phyloP scores from a whole-genome alignment of 441 rosid species.

The Bruguiera hainesii region DNA sequence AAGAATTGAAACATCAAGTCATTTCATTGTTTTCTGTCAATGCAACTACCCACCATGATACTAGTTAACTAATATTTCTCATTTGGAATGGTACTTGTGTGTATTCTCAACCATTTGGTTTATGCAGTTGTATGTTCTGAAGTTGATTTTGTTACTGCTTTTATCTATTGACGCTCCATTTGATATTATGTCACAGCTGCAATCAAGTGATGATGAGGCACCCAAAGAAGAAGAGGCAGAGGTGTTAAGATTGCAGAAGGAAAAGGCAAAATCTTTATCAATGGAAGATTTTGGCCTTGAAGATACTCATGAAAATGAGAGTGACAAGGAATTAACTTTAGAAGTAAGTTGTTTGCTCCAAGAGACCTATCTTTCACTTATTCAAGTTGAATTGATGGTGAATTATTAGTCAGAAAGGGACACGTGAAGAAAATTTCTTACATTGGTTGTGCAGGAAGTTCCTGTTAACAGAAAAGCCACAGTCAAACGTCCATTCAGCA shows the following conservation, averaged over 20 bases:
- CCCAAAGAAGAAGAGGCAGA: slow-evolving; percentile 63
- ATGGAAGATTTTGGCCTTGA: slow-evolving; percentile 75
- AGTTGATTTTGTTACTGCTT: not conserved
- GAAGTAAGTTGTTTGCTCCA: slow-evolving; percentile 38
- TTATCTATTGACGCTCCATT: slow-evolving; percentile 8
- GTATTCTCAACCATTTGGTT: not conserved
- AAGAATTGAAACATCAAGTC: slow-evolving; percentile 20
- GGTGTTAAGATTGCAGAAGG: slow-evolving; percentile 41
- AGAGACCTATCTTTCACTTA: slow-evolving; percentile 6
- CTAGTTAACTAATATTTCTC: not conserved
- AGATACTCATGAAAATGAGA: slow-evolving; percentile 45
- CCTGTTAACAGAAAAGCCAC: slow-evolving; percentile 34
- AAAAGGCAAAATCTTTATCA: slow-evolving; percentile 42
- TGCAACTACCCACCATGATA: not conserved
- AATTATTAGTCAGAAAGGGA: not conserved
- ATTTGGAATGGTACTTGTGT: not conserved
- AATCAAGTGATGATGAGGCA: slow-evolving; percentile 71
- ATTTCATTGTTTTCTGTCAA: not conserved
- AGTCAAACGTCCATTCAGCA: slow-evolving; percentile 21
- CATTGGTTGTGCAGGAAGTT: slow-evolving; percentile 50
- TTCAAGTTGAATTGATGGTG: slow-evolving; percentile 1
- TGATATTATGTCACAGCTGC: slow-evolving; percentile 36
- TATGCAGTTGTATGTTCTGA: not conserved
- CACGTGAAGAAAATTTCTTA: not conserved
- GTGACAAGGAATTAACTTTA: slow-evolving; percentile 55